Conservation (phyloP, 1,139 yeast genomes). For the Nakaseomyces nivariensis region DNA sequence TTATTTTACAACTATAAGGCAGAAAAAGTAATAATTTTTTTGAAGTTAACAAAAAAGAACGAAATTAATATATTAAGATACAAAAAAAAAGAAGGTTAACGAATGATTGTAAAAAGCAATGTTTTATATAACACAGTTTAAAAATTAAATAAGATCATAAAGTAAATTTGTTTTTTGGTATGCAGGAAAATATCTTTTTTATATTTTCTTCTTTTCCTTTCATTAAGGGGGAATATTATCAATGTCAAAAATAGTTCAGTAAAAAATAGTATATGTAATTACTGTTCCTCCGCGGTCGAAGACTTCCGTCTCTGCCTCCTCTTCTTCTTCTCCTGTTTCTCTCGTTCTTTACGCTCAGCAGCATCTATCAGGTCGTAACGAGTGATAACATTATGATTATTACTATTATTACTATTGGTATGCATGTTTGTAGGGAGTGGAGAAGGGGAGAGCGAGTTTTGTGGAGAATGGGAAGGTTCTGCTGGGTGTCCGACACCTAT, state of each 20-base stretch:
- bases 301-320: not conserved
- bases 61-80: too few species aligned
- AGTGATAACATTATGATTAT: not conserved
- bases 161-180: too few species aligned
- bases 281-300: not conserved
- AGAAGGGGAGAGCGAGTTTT: not conserved
- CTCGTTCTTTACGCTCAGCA: conserved; percentile 2
- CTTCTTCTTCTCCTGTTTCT: not conserved
- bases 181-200: too few species aligned
- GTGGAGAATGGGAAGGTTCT: not conserved
- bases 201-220: too few species aligned
- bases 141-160: too few species aligned
- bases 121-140: too few species aligned
- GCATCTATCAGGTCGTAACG: conserved; percentile 1
- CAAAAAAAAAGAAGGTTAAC: too few species aligned
- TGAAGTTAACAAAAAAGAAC: too few species aligned
- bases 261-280: not conserved
- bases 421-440: not conserved
- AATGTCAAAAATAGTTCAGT: not conserved
- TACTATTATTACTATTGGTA: not conserved
- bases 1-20: not conserved
- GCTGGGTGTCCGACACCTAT: not conserved
- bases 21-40: too few species aligned
- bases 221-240: not conserved
- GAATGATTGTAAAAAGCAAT: too few species aligned